Evolutionary conservation across 345 rosid genomes (phyloP).

Genomic region (Sisymbrium irio): DNA sequence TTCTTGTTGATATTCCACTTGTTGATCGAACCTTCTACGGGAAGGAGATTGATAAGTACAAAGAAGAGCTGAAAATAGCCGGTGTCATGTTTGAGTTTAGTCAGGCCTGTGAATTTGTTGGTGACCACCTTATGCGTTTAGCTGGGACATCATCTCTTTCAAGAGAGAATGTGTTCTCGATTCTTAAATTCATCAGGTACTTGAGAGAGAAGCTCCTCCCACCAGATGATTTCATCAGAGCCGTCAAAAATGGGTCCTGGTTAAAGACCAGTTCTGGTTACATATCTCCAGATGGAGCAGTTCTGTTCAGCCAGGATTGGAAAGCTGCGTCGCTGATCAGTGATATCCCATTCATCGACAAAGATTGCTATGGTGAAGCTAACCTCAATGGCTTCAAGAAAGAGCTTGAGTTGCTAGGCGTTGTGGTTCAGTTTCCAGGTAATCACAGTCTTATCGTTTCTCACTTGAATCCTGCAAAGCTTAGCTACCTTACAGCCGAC

Average conservation of each 20-base stretch:
- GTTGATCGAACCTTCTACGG: conserved; percentile 61
- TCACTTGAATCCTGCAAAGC: conserved; percentile 34
- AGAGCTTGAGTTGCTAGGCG: conserved; percentile 69
- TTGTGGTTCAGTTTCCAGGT: conserved; percentile 32
- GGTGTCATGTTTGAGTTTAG: conserved; percentile 64
- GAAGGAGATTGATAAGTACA: conserved; percentile 30
- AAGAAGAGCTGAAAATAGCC: conserved; percentile 44
- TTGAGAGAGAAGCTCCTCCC: conserved; percentile 40
- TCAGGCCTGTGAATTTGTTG: conserved; percentile 57
- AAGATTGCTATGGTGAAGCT: conserved; percentile 42
- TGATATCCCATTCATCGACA: conserved; percentile 54
- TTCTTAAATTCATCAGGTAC: conserved; percentile 53
- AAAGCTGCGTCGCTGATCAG: conserved; percentile 47
- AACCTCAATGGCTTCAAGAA: conserved; percentile 30
- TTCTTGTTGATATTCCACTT: conserved; percentile 66
- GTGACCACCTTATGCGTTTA: conserved; percentile 52
- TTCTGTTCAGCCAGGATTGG: conserved; percentile 54
- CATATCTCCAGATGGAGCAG: conserved; percentile 54
- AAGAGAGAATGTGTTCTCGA: conserved; percentile 43
- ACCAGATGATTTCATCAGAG: conserved; percentile 42
- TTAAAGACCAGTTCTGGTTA: conserved; percentile 44
- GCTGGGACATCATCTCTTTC: conserved; percentile 43
- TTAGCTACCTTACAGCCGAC: conserved; percentile 34
- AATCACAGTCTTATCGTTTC: conserved; percentile 39
- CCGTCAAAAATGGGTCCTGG: conserved; percentile 48